Base-by-base conservation (phyloP, 257 asterid genomes). In the Cinchona pubescens region DNA sequence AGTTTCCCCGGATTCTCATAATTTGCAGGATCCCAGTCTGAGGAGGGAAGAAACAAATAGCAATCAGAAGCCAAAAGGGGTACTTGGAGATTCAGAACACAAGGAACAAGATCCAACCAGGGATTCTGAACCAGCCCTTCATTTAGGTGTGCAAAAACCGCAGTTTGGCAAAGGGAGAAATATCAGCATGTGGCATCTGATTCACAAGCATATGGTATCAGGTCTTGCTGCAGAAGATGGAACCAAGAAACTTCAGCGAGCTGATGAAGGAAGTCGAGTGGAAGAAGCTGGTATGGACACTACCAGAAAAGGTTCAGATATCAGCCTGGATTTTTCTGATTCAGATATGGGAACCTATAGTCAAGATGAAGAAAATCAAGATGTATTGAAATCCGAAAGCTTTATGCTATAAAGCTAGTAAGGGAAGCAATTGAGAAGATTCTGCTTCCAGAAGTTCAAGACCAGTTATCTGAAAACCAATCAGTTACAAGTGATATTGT, bases 401-500 rank as follows among this genome's bases (percentile, higher is more conserved):
- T 91, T 72, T 83, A 86, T 29, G 96, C 98, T 1, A 86, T 92
- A 81, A 91, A 91, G 91, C 89, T 95, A 46, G 99, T 95, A 7
- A 84, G 97, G 48, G 96, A 95, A 82, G 98, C 98, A 12, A 88
- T 95, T 34, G 99, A 95, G 88, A 95, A 88, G 88, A 88, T 95
- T 84, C 99, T 95, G 77, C 96, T 95, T 70, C 96, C 99, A 10
- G 98, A 92, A 77, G 88, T 95, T 80, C 97, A 91, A 74, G 98
- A 93, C 70, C 96, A 88, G 58, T 71, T 83, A 42, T 87, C 96
- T 37, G 96, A 95, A 76, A 89, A 76, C 76, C 96, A 84, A 80
- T 90, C 97, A 25, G 45, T 80, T 25, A 67, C 90, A 32, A 84
- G 91, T 72, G 97, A 92, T 59, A 71, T 60, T 73, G 62, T 84